phyloP scores from a whole-genome alignment of 2,329 filamentous ascomycete genomes.

The Monosporascus sp. region DNA sequence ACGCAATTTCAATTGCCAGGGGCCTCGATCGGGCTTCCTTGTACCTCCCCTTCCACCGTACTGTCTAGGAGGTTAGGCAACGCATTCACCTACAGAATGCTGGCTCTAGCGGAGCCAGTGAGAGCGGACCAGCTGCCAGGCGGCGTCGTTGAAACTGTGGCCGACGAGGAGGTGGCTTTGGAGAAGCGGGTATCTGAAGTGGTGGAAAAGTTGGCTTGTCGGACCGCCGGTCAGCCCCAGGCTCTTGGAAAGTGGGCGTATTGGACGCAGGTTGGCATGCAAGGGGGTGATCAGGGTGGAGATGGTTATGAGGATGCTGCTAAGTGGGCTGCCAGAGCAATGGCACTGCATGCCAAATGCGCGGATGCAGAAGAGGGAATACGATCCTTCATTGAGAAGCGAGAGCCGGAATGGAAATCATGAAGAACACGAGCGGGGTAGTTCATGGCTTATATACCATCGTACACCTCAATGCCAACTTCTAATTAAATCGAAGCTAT shows the following conservation, averaged over 20 bases:
- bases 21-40: slow-evolving; percentile 25
- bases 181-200: slow-evolving; percentile 20
- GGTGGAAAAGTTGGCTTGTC: slow-evolving; percentile 14
- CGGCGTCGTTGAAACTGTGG: slow-evolving; percentile 21
- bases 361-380: slow-evolving; percentile 26
- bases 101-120: slow-evolving; percentile 24
- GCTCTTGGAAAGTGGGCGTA: slow-evolving; percentile 32
- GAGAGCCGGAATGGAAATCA: too few species aligned
- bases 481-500: too few species aligned
- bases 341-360: slow-evolving; percentile 24
- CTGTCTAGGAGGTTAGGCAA: slow-evolving; percentile 20
- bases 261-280: slow-evolving; percentile 26
- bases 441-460: too few species aligned
- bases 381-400: too few species aligned
- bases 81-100: slow-evolving; percentile 23
- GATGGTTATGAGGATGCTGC: slow-evolving; percentile 6
- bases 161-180: slow-evolving; percentile 13
- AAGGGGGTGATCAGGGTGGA: background rate
- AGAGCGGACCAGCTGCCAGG: slow-evolving; percentile 15
- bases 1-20: slow-evolving; percentile 25
- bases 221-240: slow-evolving; percentile 22
- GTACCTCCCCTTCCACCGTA: slow-evolving; percentile 24
- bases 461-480: too few species aligned
- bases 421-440: too few species aligned
- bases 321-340: slow-evolving; percentile 22